Base-by-base conservation (phyloP, 257 asterid species). In the Solanum clarkiae region DNA sequence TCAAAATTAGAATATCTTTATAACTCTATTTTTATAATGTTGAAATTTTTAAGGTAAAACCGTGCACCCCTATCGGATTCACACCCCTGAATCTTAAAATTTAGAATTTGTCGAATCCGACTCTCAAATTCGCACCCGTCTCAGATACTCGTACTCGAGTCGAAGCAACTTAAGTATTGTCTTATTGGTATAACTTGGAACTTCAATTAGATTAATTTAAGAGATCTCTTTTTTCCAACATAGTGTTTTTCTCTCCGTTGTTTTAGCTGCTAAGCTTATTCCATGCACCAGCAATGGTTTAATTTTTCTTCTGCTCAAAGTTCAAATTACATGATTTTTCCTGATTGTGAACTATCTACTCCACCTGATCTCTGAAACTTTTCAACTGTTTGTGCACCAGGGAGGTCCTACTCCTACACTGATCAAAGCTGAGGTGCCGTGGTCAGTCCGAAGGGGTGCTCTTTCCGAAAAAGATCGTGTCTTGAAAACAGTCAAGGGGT, bases 301-400 rank as follows among this genome's bases (percentile, higher is more conserved):
- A 63, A 24, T 53, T 51, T 15, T 14, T 53, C 1, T 16, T 79
- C 65, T 53, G 62, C 40, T 49, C 22, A 9, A 51, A 77, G 47
- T 51, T 77, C 82, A 77, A 77, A 51, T 5, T 22, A 24, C 63
- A 53, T 40, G 7, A 16, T 26, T 79, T 79, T 26, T 20, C 47
- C 17, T 59, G 81, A 22, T 75, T 59, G 59, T 74, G 81, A 18
- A 24, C 60, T 75, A 75, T 75, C 44, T 49, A 8, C 40, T 75
- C 15, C 60, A 22, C 22, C 60, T 45, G 62, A 51, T 77, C 62
- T 51, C 57, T n/a, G 59, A 86, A 40, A 65, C 69, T 24, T 32
- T 22, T 87, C 49, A 84, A 56, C 72, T 87, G 80, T 75, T 81
- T 65, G n/a, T 85, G 90, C 71, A 82, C 85, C 92, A 95, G 99